These are phyloP conservation scores for Exophiala bonariae DNA, from an alignment of 2,329 filamentous ascomycete genomes.

Conservation along the genomic window DNA sequence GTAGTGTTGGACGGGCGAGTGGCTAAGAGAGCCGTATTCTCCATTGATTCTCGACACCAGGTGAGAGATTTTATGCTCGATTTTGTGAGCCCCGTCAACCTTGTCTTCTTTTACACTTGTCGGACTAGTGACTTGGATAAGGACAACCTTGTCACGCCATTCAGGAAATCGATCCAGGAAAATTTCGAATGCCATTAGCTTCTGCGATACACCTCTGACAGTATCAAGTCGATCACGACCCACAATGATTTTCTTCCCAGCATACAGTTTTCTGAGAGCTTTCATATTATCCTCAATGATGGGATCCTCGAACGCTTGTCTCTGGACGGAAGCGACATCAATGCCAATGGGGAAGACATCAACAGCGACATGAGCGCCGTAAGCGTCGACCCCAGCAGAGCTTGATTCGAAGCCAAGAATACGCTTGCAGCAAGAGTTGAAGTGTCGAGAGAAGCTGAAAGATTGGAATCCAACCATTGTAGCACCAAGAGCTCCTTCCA, in stretches of 20 bases:
- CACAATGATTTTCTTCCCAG: conserved; percentile 92
- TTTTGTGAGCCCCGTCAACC: conserved; percentile 75
- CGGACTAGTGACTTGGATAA: conserved; percentile 93
- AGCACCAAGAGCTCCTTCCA: conserved; percentile 84
- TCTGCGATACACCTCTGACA: conserved; percentile 90
- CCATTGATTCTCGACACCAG: conserved; percentile 91
- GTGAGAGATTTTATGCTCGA: conserved; percentile 85
- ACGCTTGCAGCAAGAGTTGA: conserved; percentile 88
- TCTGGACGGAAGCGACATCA: conserved; percentile 77
- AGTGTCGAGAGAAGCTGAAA: conserved; percentile 92
- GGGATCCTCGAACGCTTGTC: conserved; percentile 68
- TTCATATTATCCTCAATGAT: conserved; percentile 71
- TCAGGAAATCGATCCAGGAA: conserved; percentile 89
- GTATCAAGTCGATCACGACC: conserved; percentile 92
- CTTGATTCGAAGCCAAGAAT: conserved; percentile 90
- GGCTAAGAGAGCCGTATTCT: conserved; percentile 80
- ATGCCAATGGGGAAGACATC: conserved; percentile 96
- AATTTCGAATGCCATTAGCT: conserved; percentile 88
- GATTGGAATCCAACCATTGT: conserved; percentile 96
- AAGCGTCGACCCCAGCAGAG: conserved; percentile 80
- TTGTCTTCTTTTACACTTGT: conserved; percentile 76
- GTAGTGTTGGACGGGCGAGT: conserved; percentile 90
- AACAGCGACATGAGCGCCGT: conserved; percentile 83
- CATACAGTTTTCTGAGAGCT: conserved; percentile 73
- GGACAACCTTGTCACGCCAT: conserved; percentile 86